Percentiles rank a stretch among this genome's conserved stretches.
These are phyloP conservation scores for Phytophthora palmivora DNA, from an alignment of 352 stramenopile genomes.

Conservation along the genomic window DNA sequence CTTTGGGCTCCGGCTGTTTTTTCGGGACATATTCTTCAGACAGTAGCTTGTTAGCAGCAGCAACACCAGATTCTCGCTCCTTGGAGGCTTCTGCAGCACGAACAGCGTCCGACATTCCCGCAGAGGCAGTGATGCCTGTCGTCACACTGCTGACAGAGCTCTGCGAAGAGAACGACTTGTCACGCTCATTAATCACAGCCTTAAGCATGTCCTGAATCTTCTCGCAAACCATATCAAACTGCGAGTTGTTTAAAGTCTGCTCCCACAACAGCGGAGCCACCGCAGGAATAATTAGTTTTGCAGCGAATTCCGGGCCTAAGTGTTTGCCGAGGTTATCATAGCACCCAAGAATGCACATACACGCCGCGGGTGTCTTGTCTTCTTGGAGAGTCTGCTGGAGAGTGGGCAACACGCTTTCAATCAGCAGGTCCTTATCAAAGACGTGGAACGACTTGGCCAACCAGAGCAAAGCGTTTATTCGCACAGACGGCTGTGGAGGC, in stretches of 20 bases:
- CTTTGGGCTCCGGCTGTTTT: conserved; percentile 46
- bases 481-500: conserved; percentile 82
- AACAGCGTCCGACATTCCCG: conserved; percentile 73
- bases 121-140: conserved; percentile 60
- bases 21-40: conserved; percentile 80
- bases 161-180: conserved; percentile 81
- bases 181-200: conserved; percentile 78
- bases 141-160: conserved; percentile 71
- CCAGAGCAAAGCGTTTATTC: conserved; percentile 88
- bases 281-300: conserved; percentile 85
- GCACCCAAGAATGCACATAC: conserved; percentile 89
- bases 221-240: conserved; percentile 89
- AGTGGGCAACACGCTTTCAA: conserved; percentile 85
- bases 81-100: conserved; percentile 74
- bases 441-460: conserved; percentile 90
- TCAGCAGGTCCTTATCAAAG: conserved; percentile 88
- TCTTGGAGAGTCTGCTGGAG: conserved; percentile 74
- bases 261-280: conserved; percentile 87
- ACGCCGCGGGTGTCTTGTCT: conserved; percentile 86
- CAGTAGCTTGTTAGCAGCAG: conserved; percentile 81
- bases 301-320: conserved; percentile 79
- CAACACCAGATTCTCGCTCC: conserved; percentile 67
- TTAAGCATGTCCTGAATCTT: conserved; percentile 93
- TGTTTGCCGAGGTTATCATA: conserved; percentile 92
- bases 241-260: conserved; percentile 72